These are phyloP conservation scores for Leucocoprinus birnbaumii DNA, from an alignment of 768 basidiomycete species.

Conservation along the genomic window DNA sequence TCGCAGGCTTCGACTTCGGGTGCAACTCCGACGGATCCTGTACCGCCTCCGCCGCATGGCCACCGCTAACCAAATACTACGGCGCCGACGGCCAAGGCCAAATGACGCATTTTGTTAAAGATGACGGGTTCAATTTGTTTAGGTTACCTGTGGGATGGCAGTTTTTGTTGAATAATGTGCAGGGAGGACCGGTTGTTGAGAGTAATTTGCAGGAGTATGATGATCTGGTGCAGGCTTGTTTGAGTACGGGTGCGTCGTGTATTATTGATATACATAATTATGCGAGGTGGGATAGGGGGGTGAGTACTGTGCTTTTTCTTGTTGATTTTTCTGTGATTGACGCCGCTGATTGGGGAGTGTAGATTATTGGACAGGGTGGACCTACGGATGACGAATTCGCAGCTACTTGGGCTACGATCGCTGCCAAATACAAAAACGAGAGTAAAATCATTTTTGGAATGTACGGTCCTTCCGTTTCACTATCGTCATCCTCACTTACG, in stretches of 20 bases:
- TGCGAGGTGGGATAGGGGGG: constrained; percentile 49
- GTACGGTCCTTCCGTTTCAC: constrained; percentile 25
- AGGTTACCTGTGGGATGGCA: constrained; percentile 65
- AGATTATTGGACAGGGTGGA: constrained; percentile 64
- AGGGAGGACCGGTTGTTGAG: constrained; percentile 37
- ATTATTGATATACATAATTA: constrained; percentile 64
- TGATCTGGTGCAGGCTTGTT: constrained; percentile 44
- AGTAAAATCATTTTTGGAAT: constrained; percentile 44
- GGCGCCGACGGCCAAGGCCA: constrained; percentile 49
- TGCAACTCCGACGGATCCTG: constrained; percentile 44
- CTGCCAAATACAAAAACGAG: constrained; percentile 42
- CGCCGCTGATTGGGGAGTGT: background rate
- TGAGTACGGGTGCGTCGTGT: constrained; percentile 47
- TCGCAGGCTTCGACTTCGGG: constrained; percentile 56
- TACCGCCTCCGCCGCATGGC: constrained; percentile 32
- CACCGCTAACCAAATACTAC: constrained; percentile 42
- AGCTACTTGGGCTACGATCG: constrained; percentile 48
- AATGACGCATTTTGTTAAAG: constrained; percentile 56
- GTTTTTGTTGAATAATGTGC: constrained; percentile 36
- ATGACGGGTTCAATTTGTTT: constrained; percentile 56
- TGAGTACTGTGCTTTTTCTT: constrained; percentile 13
- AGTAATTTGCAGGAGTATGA: constrained; percentile 49
- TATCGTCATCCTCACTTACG: background rate
- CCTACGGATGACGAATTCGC: constrained; percentile 55
- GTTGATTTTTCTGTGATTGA: background rate